A percentile compares a stretch with the other conserved stretches of the same genome.
Evolutionary conservation across 2,329 filamentous ascomycete genomes (phyloP).

Genomic region (Talaromyces rugulosus): DNA sequence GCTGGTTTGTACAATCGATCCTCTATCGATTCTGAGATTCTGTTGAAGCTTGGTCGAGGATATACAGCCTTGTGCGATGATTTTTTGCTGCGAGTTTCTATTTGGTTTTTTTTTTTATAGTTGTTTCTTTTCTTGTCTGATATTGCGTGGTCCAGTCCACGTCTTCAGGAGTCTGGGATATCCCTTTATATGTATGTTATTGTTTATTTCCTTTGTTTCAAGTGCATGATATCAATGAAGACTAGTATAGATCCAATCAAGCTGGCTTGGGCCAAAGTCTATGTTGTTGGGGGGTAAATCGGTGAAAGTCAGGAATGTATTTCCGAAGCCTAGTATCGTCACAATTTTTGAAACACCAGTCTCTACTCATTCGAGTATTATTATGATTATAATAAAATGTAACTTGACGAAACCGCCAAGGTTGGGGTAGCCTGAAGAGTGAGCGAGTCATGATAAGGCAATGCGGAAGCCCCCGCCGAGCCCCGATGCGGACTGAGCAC

Average conservation of each 20-base stretch:
- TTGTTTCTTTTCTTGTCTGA: constrained; percentile 13
- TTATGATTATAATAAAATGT: background rate
- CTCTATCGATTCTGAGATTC: background rate
- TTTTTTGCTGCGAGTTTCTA: background rate
- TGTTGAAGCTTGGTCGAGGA: background rate
- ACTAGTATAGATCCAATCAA: constrained; percentile 1
- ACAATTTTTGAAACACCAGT: background rate
- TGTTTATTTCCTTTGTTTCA: background rate
- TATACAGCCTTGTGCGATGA: background rate
- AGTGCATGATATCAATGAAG: constrained; percentile 1
- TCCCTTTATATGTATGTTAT: constrained; percentile 11
- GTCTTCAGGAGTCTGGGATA: constrained; percentile 25
- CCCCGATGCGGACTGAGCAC: background rate
- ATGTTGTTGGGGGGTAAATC: background rate
- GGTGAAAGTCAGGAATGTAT: background rate
- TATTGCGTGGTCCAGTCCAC: constrained; percentile 8
- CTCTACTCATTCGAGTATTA: background rate
- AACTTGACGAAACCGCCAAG: background rate
- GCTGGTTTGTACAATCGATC: constrained; percentile 5
- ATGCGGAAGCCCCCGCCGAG: background rate
- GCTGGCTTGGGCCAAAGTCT: background rate
- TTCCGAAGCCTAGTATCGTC: background rate
- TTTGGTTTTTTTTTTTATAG: background rate
- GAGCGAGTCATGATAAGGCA: background rate
- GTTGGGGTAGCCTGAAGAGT: background rate